Base-by-base conservation (phyloP, 495 filamentous ascomycete species). In the Xylaria intraflava region DNA sequence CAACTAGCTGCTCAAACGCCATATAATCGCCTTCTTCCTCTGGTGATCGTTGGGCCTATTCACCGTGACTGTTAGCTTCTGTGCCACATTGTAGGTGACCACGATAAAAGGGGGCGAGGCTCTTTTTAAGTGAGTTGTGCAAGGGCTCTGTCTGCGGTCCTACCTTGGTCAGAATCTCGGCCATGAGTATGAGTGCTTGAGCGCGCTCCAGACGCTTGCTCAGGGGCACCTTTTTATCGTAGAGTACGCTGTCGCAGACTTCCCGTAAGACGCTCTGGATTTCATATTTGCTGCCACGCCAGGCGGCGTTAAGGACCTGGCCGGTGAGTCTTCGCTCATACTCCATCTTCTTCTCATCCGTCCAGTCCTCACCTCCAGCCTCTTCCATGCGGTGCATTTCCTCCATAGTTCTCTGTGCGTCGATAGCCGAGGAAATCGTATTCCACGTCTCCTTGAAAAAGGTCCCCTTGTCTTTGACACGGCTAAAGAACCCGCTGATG, bases 1-100 rank as follows among this genome's bases (percentile, higher is more conserved):
- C 90, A 72, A 99, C 94, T 26, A 99, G 83, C 69, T 96, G 89
- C 69, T 99, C 93, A 62, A 99, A 99, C 17, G 89, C 92, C 84
- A 97, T 94, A 75, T 94, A 96, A 51, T 96, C 92, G 57, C 92
- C 93, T 74, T 97, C 93, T 73, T 99, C 93, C 39, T 97, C 94
- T 36, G 90, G 87, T 56, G 90, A 88, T 53, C 93, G 83, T 67
- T 87, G 80, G 17, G 93, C 93, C 93, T 97, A 56, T 57, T 17
- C 17, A 44, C 14, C 2, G 33, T 69, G 60, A 71, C 61, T 41
- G 49, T 62, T 56, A 62, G 54, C 53, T 7, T n/a, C n/a, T n/a
- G n/a, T n/a, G n/a, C n/a, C n/a, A n/a, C n/a, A n/a, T n/a, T n/a
- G n/a, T n/a, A n/a, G n/a, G n/a, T n/a, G n/a, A n/a, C n/a, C n/a